Evolutionary conservation across 1,139 yeast species (phyloP).

Genomic region (Groenewaldozyma auringiensis): DNA sequence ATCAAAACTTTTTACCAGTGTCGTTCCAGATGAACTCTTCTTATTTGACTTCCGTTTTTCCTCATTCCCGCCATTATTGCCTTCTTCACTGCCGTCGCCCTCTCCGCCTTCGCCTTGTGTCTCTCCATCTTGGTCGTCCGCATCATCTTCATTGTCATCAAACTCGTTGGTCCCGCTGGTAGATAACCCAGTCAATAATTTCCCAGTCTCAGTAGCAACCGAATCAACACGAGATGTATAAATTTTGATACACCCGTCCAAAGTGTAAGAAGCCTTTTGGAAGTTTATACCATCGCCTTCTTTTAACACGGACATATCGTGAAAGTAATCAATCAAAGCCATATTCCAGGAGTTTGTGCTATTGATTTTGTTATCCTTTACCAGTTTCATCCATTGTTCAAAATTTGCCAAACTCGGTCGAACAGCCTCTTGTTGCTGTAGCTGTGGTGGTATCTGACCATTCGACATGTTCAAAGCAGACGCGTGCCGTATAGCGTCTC

Average conservation of each 20-base stretch:
- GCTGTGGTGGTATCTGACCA: constrained; percentile 3
- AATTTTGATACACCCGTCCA: constrained; percentile 81
- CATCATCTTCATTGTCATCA: constrained; percentile 21
- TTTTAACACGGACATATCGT: constrained; percentile 53
- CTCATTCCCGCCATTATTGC: constrained; percentile 18
- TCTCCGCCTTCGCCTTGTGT: constrained; percentile 20
- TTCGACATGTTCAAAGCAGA: constrained; percentile 21
- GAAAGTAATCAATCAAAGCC: constrained; percentile 82
- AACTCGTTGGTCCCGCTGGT: constrained; percentile 23
- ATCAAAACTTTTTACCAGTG: constrained; percentile 49
- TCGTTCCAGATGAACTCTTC: constrained; percentile 32
- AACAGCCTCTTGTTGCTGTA: constrained; percentile 7
- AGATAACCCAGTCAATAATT: constrained; percentile 66
- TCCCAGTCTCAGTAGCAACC: constrained; percentile 85
- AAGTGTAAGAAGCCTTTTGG: constrained; percentile 69
- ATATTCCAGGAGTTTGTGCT: constrained; percentile 66
- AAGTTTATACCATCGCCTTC: constrained; percentile 62
- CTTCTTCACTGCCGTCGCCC: constrained; percentile 26
- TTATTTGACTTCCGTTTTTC: constrained; percentile 16
- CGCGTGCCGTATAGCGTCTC: background rate
- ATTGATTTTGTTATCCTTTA: constrained; percentile 58
- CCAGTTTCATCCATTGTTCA: constrained; percentile 84
- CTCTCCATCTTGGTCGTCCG: constrained; percentile 24
- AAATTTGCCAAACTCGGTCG: constrained; percentile 51
- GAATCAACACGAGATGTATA: constrained; percentile 85